Evolutionary conservation across 2,329 filamentous ascomycete genomes (phyloP), one percentile per base, ranked within the genome.

Genomic region (Colletotrichum euphorbiae): DNA sequence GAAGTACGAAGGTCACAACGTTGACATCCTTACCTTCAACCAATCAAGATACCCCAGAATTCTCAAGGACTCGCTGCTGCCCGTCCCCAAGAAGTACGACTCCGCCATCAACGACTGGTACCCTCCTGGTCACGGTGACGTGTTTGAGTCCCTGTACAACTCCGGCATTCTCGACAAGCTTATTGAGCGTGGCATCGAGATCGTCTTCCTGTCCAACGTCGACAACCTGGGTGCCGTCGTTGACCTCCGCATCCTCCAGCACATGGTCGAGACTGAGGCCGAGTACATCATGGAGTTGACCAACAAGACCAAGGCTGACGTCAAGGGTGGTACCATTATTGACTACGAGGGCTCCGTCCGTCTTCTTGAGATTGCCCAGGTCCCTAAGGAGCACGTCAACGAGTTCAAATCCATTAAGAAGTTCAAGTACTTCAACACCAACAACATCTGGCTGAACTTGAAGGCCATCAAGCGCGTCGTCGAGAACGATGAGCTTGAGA

Each of bases 371-470:
- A 98, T 99, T 76, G 96, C 96, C 13, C 96, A 99, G 87, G 96
- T 99, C 40, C 96, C 96, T 83, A 99, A 98, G 90, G 93, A 99
- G 87, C 96, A 99, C 84, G 93, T 96, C 81, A 98, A 99, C 85
- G 96, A 99, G 86, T 99, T 99, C 93, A 99, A 99, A 91, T 98
- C 94, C 55, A 99, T 99, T 88, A 99, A 99, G 91, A 99, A 99
- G 89, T 99, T 99, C 92, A 98, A 97, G 89, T 99, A 99, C 90
- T 99, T 99, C 91, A 99, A 99, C 90, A 99, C 96, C 83, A 99
- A 99, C 92, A 99, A 99, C 89, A 98, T 99, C 84, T 99, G 96
- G 96, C 92, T 99, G 88, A 97, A 97, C 85, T 88, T 98, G 76
- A 91, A 93, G 80, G 96, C 96, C 74, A 92, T 99, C 84, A 98